Evolutionary conservation across 441 rosid species (phyloP), one percentile per base, ranked within the genome.

Genomic region (Gossypium davidsonii): DNA sequence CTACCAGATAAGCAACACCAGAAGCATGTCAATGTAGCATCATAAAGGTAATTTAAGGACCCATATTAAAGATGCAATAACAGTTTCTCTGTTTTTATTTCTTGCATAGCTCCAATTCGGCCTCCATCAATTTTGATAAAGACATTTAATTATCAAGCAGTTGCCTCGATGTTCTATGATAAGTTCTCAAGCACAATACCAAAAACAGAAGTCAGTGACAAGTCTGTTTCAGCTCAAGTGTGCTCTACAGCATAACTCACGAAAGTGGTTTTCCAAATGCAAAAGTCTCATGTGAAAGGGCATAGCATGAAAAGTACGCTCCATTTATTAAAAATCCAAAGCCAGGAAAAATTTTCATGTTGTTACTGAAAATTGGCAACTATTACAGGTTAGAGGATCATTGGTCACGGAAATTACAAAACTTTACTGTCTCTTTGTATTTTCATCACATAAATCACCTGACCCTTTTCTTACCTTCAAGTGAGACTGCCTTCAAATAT

Each of bases 331-430:
- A 37, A 37, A 37, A 37, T 37, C 42, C 42, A 37, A 37, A 37
- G 42, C 42, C 9, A 37, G 42, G 42, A 37, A 31, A 31, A 60
- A n/a, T n/a, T 44, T 65, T 65, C 5, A 15, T 34, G 23, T 21
- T 7, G 53, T 21, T 6, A 20, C 48, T 46, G 18, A 66, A 49
- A 14, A 25, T 25, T 3, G n/a, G 42, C 59, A 67, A 67, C 58
- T 49, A 49, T 67, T 49, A 67, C 9, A n/a, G 44, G 25, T 7
- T 51, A 25, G 71, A 67, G 44, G 59, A 49, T 67, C 39, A 66
- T 1, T 23, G 71, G 42, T 26, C n/a, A n/a, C 20, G 44, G 42
- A 67, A 67, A 49, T 49, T 26, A 26, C 1, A 67, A 26, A 49
- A n/a, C 15, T 67, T 65, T 51, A 23, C 48, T n/a, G n/a, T 46